These are phyloP conservation scores for Phytopythium oedochilum DNA, from an alignment of 352 stramenopile species.

Conservation along the genomic window DNA sequence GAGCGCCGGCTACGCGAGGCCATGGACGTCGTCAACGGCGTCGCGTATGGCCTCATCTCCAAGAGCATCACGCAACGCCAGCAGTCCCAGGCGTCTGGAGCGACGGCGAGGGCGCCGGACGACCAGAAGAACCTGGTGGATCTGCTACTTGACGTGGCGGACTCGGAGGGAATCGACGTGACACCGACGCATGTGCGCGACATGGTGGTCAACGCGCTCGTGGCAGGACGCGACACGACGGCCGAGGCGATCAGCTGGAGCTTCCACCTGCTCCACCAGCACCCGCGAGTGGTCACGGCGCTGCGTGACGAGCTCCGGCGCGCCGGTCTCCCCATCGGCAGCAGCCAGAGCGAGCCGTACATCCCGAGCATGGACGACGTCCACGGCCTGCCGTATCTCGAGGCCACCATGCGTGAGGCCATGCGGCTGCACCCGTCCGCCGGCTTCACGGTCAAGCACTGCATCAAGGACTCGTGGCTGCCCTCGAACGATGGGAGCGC, in stretches of 20 bases:
- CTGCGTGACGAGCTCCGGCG: conserved; percentile 21
- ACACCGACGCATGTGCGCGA: conserved; percentile 40
- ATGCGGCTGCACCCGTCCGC: conserved; percentile 51
- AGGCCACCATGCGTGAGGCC: conserved; percentile 49
- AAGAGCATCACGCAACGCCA: conserved; percentile 4
- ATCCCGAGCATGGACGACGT: conserved; percentile 43
- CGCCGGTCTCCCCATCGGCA: conserved; percentile 13
- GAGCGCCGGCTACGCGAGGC: conserved; percentile 26
- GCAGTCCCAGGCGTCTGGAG: not conserved
- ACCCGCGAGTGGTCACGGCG: conserved; percentile 26
- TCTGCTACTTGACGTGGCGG: conserved; percentile 25
- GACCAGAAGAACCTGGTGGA: conserved; percentile 28
- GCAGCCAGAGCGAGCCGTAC: conserved; percentile 2
- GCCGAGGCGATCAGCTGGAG: conserved; percentile 46
- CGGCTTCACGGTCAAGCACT: conserved; percentile 37
- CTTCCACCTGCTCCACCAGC: conserved; percentile 34
- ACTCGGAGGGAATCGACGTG: conserved; percentile 14
- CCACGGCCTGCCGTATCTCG: conserved; percentile 45
- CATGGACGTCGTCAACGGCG: conserved; percentile 16
- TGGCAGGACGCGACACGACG: conserved; percentile 69
- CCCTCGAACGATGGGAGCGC: not conserved
- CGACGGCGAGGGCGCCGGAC: not conserved
- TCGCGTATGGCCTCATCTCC: conserved; percentile 5
- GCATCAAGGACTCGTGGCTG: conserved; percentile 40
- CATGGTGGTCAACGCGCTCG: conserved; percentile 56